Conservation (phyloP, 2,329 filamentous ascomycete species). For the Ophiocordyceps camponoti-leonardi region DNA sequence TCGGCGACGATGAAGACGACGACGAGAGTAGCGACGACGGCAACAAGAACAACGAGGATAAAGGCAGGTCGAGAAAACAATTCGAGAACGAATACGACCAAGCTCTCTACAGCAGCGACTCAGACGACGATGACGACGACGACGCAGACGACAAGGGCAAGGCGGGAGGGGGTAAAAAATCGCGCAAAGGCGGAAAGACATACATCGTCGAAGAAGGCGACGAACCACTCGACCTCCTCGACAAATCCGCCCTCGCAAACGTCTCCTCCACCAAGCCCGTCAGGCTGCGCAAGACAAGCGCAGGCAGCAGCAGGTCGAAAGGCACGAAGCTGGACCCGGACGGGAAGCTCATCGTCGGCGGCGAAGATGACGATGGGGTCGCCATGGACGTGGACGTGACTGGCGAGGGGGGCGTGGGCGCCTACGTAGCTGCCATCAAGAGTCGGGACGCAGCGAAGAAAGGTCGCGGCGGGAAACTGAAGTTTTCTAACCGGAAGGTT, state of each 20-base stretch:
- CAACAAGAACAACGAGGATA: slow-evolving; percentile 21
- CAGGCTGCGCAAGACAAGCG: slow-evolving; percentile 41
- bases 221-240: slow-evolving; percentile 86
- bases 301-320: slow-evolving; percentile 35
- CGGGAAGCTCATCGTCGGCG: slow-evolving; percentile 63
- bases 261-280: slow-evolving; percentile 82
- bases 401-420: slow-evolving; percentile 46
- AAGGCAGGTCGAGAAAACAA: no score
- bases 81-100: slow-evolving; percentile 48
- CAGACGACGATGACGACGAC: slow-evolving; percentile 28
- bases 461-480: slow-evolving; percentile 49
- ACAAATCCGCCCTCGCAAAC: slow-evolving; percentile 73
- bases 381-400: slow-evolving; percentile 49
- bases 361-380: slow-evolving; percentile 4
- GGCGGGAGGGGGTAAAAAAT: slow-evolving; percentile 22
- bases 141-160: slow-evolving; percentile 35
- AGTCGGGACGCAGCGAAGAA: slow-evolving; percentile 48
- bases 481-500: slow-evolving; percentile 48
- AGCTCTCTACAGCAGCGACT: slow-evolving; percentile 75
- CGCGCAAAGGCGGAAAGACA: slow-evolving; percentile 46
- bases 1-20: slow-evolving; percentile 36
- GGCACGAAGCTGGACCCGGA: slow-evolving; percentile 52
- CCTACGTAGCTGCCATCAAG: slow-evolving; percentile 53
- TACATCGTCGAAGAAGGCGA: slow-evolving; percentile 93
- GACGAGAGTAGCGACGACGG: slow-evolving; percentile 26